Evolutionary conservation across 129 eudicot genomes (phyloP).

Genomic region (Logfia minima): DNA sequence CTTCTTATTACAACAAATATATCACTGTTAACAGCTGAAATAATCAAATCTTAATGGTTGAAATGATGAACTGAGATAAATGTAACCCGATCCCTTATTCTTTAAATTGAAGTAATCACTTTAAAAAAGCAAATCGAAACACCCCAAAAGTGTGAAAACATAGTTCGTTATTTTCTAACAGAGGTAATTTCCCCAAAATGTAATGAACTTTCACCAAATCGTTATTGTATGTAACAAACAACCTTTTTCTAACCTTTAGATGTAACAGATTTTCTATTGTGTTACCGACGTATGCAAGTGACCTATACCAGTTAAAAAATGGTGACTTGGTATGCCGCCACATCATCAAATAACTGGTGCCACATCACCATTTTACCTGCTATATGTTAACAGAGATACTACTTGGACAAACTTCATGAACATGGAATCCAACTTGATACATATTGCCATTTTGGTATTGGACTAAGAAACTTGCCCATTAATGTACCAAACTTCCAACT

Average conservation of each 20-base stretch:
- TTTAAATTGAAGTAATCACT: too few species aligned
- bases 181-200: not conserved
- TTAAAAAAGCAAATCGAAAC: too few species aligned
- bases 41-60: too few species aligned
- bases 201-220: not conserved
- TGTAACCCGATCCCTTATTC: too few species aligned
- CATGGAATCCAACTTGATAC: not conserved
- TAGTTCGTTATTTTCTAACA: not conserved
- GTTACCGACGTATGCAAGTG: not conserved
- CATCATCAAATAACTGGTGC: not conserved
- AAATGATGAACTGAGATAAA: too few species aligned
- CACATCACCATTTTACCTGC: not conserved
- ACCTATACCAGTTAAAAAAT: not conserved
- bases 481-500: not conserved
- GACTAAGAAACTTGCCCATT: not conserved
- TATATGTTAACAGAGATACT: not conserved
- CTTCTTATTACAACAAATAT: too few species aligned
- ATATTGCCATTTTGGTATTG: too few species aligned
- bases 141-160: not conserved
- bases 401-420: not conserved
- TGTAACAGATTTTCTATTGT: not conserved
- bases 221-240: not conserved
- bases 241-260: not conserved
- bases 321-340: not conserved
- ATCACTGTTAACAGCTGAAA: too few species aligned